A percentile compares a stretch with the other conserved stretches of the same genome.
These are phyloP conservation scores for Phytophthora lateralis DNA, from an alignment of 352 stramenopile species.

Conservation along the genomic window DNA sequence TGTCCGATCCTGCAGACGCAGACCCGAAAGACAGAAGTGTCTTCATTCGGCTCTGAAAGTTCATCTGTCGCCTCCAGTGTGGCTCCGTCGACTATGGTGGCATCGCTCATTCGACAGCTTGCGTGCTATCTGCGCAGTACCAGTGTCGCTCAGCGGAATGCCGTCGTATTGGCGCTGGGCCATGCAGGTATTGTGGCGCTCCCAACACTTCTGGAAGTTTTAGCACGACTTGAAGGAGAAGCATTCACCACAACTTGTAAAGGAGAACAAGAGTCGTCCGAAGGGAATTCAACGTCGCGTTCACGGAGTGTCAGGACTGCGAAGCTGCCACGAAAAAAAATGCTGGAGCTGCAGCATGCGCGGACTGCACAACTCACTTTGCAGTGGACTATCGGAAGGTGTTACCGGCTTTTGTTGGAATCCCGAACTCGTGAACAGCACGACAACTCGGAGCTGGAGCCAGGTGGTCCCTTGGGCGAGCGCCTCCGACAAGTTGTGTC, in stretches of 20 bases:
- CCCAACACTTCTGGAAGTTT: slow-evolving; percentile 49
- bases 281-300: slow-evolving; percentile 4
- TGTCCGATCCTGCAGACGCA: slow-evolving; percentile 43
- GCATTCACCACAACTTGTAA: slow-evolving; percentile 38
- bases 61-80: slow-evolving; percentile 24
- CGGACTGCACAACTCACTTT: slow-evolving; percentile 38
- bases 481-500: slow-evolving; percentile 25
- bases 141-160: slow-evolving; percentile 57
- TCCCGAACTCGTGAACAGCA: slow-evolving; percentile 7
- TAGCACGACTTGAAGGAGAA: slow-evolving; percentile 60
- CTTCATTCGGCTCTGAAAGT: slow-evolving; percentile 23
- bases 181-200: slow-evolving; percentile 42
- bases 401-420: slow-evolving; percentile 60
- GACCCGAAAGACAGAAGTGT: slow-evolving; percentile 24
- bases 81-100: slow-evolving; percentile 35
- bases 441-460: slow-evolving; percentile 15
- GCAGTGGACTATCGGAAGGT: slow-evolving; percentile 65
- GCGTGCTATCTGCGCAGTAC: slow-evolving; percentile 63
- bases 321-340: slow-evolving; percentile 25
- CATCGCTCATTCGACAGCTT: slow-evolving; percentile 56
- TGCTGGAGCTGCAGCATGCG: slow-evolving; percentile 31
- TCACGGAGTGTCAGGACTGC: slow-evolving; percentile 11
- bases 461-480: slow-evolving; percentile 8
- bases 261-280: slow-evolving; percentile 17
- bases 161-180: slow-evolving; percentile 58